Conservation (phyloP, 768 basidiomycete genomes). For the Calvatia gigantea region DNA sequence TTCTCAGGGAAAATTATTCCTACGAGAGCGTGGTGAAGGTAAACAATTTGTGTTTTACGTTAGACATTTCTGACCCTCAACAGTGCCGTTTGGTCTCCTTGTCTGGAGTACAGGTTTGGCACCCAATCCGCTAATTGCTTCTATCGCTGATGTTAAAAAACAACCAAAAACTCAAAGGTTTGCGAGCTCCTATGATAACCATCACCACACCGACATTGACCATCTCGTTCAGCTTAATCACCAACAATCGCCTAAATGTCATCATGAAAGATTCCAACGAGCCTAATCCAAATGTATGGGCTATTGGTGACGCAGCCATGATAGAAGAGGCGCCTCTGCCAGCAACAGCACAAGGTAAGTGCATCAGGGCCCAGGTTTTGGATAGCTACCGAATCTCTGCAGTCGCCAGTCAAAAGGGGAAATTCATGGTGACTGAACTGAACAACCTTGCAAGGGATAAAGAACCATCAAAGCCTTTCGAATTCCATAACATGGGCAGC, state of each 20-base stretch:
- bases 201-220: not conserved
- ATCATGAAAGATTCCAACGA: conserved; percentile 48
- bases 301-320: conserved; percentile 75
- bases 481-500: conserved; percentile 70
- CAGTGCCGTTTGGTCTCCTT: conserved; percentile 77
- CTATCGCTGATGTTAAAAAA: conserved; percentile 58
- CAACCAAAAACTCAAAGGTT: conserved; percentile 56
- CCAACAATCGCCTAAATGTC: conserved; percentile 61
- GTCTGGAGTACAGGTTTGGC: conserved; percentile 89
- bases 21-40: conserved; percentile 75
- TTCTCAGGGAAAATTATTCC: conserved; percentile 57
- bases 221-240: conserved; percentile 26
- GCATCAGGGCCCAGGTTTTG: not conserved
- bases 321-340: conserved; percentile 60
- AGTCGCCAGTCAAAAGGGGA: conserved; percentile 80
- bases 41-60: conserved; percentile 3
- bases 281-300: conserved; percentile 67
- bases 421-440: conserved; percentile 61
- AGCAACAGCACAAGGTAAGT: conserved; percentile 77
- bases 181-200: conserved; percentile 7
- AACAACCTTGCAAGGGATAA: conserved; percentile 58
- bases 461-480: conserved; percentile 49
- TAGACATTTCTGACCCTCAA: not conserved
- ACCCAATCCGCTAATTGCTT: conserved; percentile 73
- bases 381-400: not conserved